Percentiles rank a stretch among this genome's conserved stretches.
Conservation (phyloP, 768 basidiomycete genomes). For the Mycena floridula region DNA sequence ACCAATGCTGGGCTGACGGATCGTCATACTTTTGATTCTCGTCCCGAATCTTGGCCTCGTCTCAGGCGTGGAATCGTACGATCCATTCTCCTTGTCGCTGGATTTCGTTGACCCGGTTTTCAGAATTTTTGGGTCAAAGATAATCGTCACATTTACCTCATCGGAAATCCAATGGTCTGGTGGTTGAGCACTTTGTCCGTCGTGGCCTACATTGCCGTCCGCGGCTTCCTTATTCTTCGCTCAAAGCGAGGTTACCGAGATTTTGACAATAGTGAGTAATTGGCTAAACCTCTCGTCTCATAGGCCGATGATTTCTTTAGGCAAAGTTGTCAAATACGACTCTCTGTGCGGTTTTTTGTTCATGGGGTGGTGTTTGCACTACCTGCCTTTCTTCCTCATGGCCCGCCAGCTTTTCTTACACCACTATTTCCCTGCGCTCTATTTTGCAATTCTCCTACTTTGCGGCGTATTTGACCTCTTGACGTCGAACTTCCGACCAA, state of each 20-base stretch:
- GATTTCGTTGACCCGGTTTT: background rate
- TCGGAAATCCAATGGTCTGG: slow-evolving; percentile 95
- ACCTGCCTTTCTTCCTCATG: slow-evolving; percentile 98
- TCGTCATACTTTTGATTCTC: slow-evolving; percentile 89
- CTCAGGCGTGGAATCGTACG: slow-evolving; percentile 73
- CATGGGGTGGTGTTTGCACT: slow-evolving; percentile 89
- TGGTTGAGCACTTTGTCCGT: slow-evolving; percentile 76
- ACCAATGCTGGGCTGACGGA: slow-evolving; percentile 96
- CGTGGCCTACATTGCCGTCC: slow-evolving; percentile 55
- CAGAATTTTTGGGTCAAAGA: slow-evolving; percentile 97
- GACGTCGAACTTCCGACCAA: slow-evolving; percentile 73
- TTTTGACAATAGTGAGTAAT: slow-evolving; percentile 58
- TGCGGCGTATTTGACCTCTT: slow-evolving; percentile 79
- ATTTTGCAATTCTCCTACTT: slow-evolving; percentile 78
- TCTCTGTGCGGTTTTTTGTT: slow-evolving; percentile 86
- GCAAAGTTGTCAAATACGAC: slow-evolving; percentile 94
- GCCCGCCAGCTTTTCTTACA: slow-evolving; percentile 94
- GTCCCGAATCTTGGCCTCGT: slow-evolving; percentile 89
- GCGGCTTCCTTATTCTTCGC: slow-evolving; percentile 79
- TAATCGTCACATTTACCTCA: slow-evolving; percentile 89
- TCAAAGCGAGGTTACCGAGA: slow-evolving; percentile 89
- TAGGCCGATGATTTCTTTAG: background rate
- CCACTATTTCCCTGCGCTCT: slow-evolving; percentile 97
- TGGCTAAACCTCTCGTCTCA: too few relatives aligned
- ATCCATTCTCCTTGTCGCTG: background rate